A percentile compares a stretch with the other conserved stretches of the same genome.
Evolutionary conservation across 2,329 filamentous ascomycete genomes (phyloP).

Genomic region (Curvularia lunata): DNA sequence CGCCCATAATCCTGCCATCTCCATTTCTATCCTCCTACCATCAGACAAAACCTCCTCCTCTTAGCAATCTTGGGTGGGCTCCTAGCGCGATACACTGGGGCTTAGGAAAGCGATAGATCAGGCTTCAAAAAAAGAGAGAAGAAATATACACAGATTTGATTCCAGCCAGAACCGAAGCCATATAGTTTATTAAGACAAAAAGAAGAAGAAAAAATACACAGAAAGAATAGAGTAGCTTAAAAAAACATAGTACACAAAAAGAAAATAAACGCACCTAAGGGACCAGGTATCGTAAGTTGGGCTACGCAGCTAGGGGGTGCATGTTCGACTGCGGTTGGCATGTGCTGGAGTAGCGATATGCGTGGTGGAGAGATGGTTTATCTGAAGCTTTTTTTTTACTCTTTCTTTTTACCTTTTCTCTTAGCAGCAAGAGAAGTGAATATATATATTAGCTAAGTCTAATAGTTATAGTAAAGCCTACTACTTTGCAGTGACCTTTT

Average conservation of each 20-base stretch:
- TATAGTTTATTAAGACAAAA: no score
- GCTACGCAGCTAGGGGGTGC: constrained; percentile 6
- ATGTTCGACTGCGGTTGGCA: constrained; percentile 4
- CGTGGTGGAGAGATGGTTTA: neutral
- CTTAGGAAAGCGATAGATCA: no score
- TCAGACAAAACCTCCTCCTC: constrained; percentile 1
- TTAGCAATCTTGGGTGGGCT: constrained; percentile 8
- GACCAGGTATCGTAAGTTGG: neutral
- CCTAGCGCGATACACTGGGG: neutral
- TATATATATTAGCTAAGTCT: neutral
- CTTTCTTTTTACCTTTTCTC: neutral
- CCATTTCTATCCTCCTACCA: neutral
- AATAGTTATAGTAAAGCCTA: neutral
- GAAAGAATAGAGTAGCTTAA: no score
- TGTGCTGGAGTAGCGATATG: constrained; percentile 8
- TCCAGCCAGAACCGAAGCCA: no score
- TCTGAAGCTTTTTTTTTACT: neutral
- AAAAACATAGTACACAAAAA: neutral
- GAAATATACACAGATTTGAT: no score
- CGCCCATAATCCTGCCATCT: neutral
- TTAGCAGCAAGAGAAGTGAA: neutral
- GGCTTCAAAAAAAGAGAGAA: no score
- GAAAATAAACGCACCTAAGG: neutral
- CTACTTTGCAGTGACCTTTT: neutral
- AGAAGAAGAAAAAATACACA: no score